A percentile compares a stretch with the other conserved stretches of the same genome.
Conservation (phyloP, 2,329 filamentous ascomycete genomes). For the Xylariaceae sp. region DNA sequence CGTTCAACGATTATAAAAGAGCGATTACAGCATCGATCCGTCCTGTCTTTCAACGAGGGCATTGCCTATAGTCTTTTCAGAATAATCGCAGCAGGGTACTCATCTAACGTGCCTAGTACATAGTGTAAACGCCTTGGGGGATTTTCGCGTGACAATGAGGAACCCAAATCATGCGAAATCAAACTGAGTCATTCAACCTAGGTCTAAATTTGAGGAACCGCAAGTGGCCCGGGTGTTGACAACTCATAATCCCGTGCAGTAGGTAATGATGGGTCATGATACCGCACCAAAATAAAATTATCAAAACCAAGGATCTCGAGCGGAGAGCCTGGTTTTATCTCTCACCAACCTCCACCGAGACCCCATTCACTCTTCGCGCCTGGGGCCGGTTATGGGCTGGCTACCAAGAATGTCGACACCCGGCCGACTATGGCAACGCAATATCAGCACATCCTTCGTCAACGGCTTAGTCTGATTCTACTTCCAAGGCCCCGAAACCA, state of each 20-base stretch:
- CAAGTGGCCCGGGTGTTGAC: not conserved
- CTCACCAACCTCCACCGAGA: no score
- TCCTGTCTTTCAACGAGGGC: not conserved
- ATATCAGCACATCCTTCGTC: not conserved
- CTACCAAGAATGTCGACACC: no score
- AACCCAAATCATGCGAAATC: not conserved
- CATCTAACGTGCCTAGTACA: not conserved
- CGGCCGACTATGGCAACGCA: no score
- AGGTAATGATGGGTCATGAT: not conserved
- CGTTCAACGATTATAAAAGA: not conserved
- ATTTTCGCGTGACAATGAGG: not conserved
- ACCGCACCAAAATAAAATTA: not conserved
- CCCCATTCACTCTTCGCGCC: no score
- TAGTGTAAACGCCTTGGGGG: not conserved
- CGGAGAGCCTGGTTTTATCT: not conserved
- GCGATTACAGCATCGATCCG: not conserved
- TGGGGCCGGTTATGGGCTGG: no score
- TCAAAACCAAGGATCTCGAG: not conserved
- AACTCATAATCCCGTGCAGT: not conserved
- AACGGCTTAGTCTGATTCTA: not conserved
- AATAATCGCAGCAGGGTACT: not conserved
- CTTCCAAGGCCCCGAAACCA: not conserved
- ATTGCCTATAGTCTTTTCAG: not conserved
- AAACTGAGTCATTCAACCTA: not conserved
- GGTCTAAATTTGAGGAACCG: not conserved